Base-by-base conservation (phyloP, 306 rosid species). In the Rosa lucieae region DNA sequence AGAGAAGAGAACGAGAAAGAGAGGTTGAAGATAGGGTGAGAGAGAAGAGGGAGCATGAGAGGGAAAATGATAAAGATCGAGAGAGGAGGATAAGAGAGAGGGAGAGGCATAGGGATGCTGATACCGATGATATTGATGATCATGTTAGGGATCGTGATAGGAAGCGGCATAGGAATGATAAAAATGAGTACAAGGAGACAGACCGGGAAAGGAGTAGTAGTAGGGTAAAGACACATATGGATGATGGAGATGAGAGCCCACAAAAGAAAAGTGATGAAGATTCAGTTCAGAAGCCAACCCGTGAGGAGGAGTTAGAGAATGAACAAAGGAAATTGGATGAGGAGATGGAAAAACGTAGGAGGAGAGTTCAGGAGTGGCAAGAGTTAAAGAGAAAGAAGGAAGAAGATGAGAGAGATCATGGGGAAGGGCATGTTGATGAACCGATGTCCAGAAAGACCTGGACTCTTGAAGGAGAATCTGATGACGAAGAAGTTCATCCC, bases 391-490 rank as follows among this genome's bases (percentile, higher is more conserved):
- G 97, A 86, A 87, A 87, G 86, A 88, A 89, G 79, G 98, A 94
- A 84, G 98, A 88, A 80, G 89, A 80, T 14, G 96, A 92, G 69
- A 87, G 86, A 85, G 91, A 90, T 49, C 88, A 72, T 10, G 93
- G 90, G 53, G 96, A 90, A 82, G 90, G 48, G 39, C 79, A 77
- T 81, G 85, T 72, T 44, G 88, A 83, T 55, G 96, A 87, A 87
- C 96, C 83, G 10, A 88, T 85, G 85, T 90, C 84, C 26, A 90
- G 97, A 67, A 92, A 92, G 87, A 55, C 96, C 35, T 92, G 96
- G 98, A 94, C 97, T n/a, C 96, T 94, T 82, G 96, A 92, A 68
- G 98, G 97, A 78, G 98, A 94, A 76, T 94, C 96, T 72, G 98
- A 94, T 80, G 96, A 94, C 44, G 97, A 94, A 89, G 97, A 92